Evolutionary conservation across 371 early-diverging fungal species (phyloP).

Genomic region (Mucor plumbeus): DNA sequence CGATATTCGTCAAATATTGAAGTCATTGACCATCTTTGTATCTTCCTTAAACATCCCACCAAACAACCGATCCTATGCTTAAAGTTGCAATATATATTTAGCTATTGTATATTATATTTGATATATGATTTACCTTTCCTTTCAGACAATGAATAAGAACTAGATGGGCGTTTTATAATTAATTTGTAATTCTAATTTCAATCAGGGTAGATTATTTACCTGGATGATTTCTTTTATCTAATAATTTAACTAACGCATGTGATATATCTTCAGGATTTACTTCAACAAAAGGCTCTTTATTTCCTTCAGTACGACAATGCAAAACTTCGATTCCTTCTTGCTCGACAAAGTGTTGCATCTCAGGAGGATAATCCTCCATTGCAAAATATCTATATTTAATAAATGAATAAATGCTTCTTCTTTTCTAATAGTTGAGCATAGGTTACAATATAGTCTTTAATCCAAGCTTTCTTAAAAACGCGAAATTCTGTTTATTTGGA

Average conservation of each 20-base stretch:
- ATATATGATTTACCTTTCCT: conserved; percentile 71
- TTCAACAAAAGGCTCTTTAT: conserved; percentile 94
- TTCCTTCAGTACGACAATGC: conserved; percentile 84
- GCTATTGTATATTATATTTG: not conserved
- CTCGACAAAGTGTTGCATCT: conserved; percentile 78
- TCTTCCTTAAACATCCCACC: conserved; percentile 91
- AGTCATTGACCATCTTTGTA: conserved; percentile 94
- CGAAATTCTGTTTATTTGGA: conserved; percentile 82
- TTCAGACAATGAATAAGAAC: conserved; percentile 93
- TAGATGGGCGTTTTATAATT: not conserved
- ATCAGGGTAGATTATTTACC: conserved; percentile 34
- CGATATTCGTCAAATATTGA: conserved; percentile 96
- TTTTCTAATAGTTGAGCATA: not conserved
- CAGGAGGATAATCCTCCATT: conserved; percentile 82
- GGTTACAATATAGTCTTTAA: conserved; percentile 78
- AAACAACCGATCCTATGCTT: conserved; percentile 92
- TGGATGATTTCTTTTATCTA: conserved; percentile 82
- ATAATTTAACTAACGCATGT: conserved; percentile 75
- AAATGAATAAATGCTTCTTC: not conserved
- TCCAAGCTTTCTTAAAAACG: conserved; percentile 77
- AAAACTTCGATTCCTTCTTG: conserved; percentile 75
- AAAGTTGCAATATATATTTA: not conserved
- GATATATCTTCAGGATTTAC: conserved; percentile 83
- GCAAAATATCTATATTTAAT: conserved; percentile 65
- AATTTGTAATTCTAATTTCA: not conserved